These are phyloP conservation scores for Aspergillus cristatus DNA, from an alignment of 495 filamentous ascomycete species.

Conservation along the genomic window DNA sequence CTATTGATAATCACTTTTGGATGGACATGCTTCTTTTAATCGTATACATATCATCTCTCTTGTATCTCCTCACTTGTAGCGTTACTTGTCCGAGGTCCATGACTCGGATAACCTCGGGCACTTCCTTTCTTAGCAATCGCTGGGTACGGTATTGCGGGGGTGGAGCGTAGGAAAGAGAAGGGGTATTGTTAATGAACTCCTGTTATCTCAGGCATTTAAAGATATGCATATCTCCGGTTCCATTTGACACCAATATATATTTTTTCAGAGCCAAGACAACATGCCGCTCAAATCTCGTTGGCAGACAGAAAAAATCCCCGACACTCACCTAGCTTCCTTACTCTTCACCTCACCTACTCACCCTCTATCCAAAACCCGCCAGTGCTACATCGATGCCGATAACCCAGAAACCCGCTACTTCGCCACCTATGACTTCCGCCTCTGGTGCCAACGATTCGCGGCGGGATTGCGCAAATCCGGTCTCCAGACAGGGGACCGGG, in stretches of 20 bases:
- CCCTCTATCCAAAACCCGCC: slow-evolving; percentile 32
- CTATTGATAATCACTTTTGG: no score
- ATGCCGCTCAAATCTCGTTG: slow-evolving; percentile 49
- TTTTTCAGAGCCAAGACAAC: slow-evolving; percentile 3
- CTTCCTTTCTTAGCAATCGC: neutral
- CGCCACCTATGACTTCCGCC: slow-evolving; percentile 49
- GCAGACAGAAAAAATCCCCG: slow-evolving; percentile 36
- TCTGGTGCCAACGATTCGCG: slow-evolving; percentile 64
- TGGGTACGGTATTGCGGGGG: no score
- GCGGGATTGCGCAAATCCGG: slow-evolving; percentile 58
- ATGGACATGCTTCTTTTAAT: no score
- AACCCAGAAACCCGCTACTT: slow-evolving; percentile 48
- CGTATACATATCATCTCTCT: no score
- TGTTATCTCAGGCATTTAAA: no score
- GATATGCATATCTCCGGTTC: no score
- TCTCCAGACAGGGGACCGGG: slow-evolving; percentile 57
- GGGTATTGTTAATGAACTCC: no score
- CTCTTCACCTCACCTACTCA: slow-evolving; percentile 40
- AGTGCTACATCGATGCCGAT: slow-evolving; percentile 45
- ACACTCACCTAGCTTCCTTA: slow-evolving; percentile 39
- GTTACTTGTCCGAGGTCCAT: no score
- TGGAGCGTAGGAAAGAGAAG: no score
- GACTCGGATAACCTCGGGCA: neutral
- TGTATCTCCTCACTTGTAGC: no score
- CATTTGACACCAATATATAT: no score